Evolutionary conservation across 495 filamentous ascomycete species (phyloP), one percentile per base, ranked within the genome.

Genomic region (Astrocystis sublimbata): DNA sequence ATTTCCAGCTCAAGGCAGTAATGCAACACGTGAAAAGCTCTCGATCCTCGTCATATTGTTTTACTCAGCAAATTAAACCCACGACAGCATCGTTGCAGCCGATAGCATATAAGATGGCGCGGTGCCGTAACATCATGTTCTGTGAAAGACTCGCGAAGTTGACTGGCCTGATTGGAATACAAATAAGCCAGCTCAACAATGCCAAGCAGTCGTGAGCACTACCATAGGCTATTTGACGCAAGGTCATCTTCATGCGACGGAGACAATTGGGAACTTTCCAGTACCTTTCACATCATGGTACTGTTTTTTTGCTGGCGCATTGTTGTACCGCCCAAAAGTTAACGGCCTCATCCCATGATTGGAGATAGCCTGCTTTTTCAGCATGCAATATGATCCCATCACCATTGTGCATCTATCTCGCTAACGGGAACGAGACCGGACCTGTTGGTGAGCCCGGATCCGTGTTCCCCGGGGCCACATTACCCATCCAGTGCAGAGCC

Each of bases 261-360:
- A 21, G 12, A 30, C 9, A 21, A 23, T 19, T 5, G 2, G 50
- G 19, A 5, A 17, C 3, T 23, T 36, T 19, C 28, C 9, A 53
- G 8, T 17, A 47, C 10, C 17, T 31, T n/a, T 23, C 13, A n/a
- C 46, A 10, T 47, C 12, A 47, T 28, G 12, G 41, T 43, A 13
- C n/a, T n/a, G n/a, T n/a, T n/a, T n/a, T n/a, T n/a, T n/a, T n/a
- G n/a, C 86, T 84, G 15, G 77, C 79, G 64, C 83, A 85, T n/a
- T n/a, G n/a, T n/a, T n/a, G n/a, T n/a, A n/a, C n/a, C n/a, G n/a
- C n/a, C n/a, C n/a, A n/a, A n/a, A n/a, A n/a, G n/a, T n/a, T n/a
- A n/a, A n/a, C 0, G 83, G 85, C 3, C 82, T 78, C 2, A 72
- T 74, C 1, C 79, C 75, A 64, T 86, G 81, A 59, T 83, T 85